phyloP scores from a whole-genome alignment of 257 asterid genomes.

The Lithospermum erythrorhizon region DNA sequence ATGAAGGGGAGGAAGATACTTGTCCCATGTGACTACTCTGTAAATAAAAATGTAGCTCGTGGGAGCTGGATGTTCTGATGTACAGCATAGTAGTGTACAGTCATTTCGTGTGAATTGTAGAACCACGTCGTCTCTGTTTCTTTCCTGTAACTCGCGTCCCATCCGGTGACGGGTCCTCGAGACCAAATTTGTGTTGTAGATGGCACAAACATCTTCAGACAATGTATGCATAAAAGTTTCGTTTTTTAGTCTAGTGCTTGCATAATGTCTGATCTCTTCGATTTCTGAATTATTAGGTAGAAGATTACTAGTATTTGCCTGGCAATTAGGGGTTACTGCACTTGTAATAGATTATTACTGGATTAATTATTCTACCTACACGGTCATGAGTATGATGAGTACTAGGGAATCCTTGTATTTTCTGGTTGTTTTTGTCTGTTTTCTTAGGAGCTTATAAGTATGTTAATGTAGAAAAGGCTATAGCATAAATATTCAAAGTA shows the following conservation, averaged over 20 bases:
- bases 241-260: background rate
- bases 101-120: constrained; percentile 10
- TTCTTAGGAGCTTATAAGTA: too few relatives aligned
- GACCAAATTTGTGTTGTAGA: constrained; percentile 27
- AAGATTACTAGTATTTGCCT: too few relatives aligned
- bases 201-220: constrained; percentile 18
- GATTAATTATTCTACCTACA: too few relatives aligned
- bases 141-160: constrained; percentile 55
- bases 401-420: too few relatives aligned
- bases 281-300: too few relatives aligned
- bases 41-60: constrained; percentile 2
- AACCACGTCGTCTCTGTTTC: constrained; percentile 6
- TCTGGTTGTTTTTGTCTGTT: too few relatives aligned
- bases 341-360: too few relatives aligned
- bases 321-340: too few relatives aligned
- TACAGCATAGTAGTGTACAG: constrained; percentile 39
- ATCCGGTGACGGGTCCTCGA: constrained; percentile 62
- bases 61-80: constrained; percentile 11
- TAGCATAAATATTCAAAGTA: too few relatives aligned
- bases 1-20: constrained; percentile 47
- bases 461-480: too few relatives aligned
- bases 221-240: constrained; percentile 16
- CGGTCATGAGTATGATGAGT: too few relatives aligned
- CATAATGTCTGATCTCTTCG: too few relatives aligned
- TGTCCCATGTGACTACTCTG: constrained; percentile 64